phyloP scores from a whole-genome alignment of 108 stramenopile species.

The Schizochytrium sp. region DNA sequence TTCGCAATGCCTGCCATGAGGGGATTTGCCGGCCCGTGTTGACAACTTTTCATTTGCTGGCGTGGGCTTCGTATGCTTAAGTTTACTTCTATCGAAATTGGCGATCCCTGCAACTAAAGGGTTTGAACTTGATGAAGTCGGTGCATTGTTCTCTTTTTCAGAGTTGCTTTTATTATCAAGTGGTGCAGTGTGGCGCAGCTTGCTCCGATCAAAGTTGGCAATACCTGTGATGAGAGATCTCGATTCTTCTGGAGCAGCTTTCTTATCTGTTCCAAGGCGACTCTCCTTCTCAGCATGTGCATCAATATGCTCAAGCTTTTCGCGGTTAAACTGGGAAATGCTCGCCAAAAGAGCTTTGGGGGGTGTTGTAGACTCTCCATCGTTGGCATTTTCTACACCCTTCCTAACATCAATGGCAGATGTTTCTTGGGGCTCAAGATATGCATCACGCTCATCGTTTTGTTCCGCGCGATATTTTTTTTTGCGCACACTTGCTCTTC shows the following conservation, averaged over 20 bases:
- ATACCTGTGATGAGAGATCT: background rate
- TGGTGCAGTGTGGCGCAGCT: background rate
- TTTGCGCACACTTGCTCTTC: no score
- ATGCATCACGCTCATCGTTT: no score
- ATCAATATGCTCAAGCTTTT: background rate
- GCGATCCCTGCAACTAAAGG: background rate
- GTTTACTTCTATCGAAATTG: background rate
- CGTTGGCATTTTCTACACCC: no score
- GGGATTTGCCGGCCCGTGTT: background rate
- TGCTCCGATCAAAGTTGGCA: background rate
- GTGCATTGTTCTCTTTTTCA: background rate
- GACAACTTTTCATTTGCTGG: no score
- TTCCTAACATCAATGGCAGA: no score
- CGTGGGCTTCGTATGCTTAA: background rate
- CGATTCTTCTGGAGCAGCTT: background rate
- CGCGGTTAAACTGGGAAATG: background rate
- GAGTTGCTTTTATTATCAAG: background rate
- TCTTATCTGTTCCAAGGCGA: background rate
- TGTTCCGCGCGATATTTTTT: no score
- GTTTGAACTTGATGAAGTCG: background rate
- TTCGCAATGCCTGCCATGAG: slow-evolving; percentile 33
- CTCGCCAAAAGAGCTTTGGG: background rate
- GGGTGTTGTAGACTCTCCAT: no score
- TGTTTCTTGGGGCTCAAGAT: no score
- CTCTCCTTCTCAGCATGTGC: background rate